These are phyloP conservation scores for Penicillium odoratum DNA, from an alignment of 495 filamentous ascomycete species.

Conservation along the genomic window DNA sequence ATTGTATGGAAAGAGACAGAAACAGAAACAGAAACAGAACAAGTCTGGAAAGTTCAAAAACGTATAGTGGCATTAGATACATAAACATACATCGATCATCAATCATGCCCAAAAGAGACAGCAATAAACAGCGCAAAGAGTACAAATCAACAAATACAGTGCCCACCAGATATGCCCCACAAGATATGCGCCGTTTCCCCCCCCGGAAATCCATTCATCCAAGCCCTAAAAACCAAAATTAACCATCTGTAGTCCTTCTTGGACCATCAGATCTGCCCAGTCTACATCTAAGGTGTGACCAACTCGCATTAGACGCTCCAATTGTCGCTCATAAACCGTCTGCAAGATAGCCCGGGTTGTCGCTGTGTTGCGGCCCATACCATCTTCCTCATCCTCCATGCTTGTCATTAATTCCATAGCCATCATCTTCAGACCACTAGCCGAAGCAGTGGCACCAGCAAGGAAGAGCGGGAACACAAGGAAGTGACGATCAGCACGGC, in stretches of 20 bases:
- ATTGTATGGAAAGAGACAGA: not conserved
- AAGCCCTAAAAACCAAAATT: conserved; percentile 30
- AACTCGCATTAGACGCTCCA: conserved; percentile 34
- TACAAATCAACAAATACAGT: conserved; percentile 1
- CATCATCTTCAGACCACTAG: conserved; percentile 46
- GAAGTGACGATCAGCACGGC: conserved; percentile 44
- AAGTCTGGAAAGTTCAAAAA: not conserved
- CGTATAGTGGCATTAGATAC: conserved; percentile 7
- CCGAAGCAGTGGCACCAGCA: conserved; percentile 47
- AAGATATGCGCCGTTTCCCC: conserved; percentile 2
- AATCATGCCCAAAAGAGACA: conserved; percentile 5
- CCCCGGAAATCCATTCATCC: not conserved
- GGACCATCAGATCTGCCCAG: conserved; percentile 48
- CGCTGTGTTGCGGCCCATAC: conserved; percentile 48
- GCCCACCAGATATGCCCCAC: conserved; percentile 5
- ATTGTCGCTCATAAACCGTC: conserved; percentile 51
- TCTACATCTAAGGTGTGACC: conserved; percentile 43
- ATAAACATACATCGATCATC: conserved; percentile 11
- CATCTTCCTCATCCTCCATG: conserved; percentile 49
- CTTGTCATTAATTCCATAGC: conserved; percentile 50
- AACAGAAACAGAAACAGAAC: not conserved
- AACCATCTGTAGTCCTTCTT: conserved; percentile 44
- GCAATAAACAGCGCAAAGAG: conserved; percentile 10
- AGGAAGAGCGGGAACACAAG: conserved; percentile 60
- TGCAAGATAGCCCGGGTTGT: conserved; percentile 51